These are phyloP conservation scores for Pseudomicrostroma phylloplanum DNA, from an alignment of 1,284 basidiomycete genomes.

Conservation along the genomic window DNA sequence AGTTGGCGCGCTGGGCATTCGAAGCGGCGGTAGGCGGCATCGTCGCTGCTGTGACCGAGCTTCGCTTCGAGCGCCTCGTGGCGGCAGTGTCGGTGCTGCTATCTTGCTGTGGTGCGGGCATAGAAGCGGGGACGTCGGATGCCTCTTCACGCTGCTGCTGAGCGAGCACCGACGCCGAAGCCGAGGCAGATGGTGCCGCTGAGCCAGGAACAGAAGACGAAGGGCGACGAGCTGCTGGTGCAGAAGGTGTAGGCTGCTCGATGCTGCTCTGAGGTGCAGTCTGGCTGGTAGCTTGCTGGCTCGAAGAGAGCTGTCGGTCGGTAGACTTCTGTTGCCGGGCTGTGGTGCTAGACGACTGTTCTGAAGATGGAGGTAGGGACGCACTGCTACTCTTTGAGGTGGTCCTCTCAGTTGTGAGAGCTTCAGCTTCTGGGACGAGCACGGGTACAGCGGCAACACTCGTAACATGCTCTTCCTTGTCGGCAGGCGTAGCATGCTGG, in stretches of 20 bases:
- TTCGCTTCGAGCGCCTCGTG: neutral
- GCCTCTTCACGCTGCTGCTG: too few species aligned
- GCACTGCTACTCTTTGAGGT: neutral
- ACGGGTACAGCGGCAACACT: constrained; percentile 16
- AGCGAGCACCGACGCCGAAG: neutral
- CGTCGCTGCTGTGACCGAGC: neutral
- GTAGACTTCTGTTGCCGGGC: neutral
- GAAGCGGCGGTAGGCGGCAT: neutral
- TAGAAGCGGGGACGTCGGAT: constrained; percentile 19
- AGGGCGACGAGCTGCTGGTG: neutral
- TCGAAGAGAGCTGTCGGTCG: neutral
- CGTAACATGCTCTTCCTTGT: neutral
- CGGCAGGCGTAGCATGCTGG: neutral
- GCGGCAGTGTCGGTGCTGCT: too few species aligned
- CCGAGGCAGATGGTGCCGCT: constrained; percentile 8
- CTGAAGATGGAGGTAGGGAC: neutral
- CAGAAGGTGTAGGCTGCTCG: neutral
- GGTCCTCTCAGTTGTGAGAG: constrained; percentile 7
- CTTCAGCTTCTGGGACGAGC: constrained; percentile 22
- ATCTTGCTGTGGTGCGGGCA: constrained; percentile 8
- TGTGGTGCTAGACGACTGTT: neutral
- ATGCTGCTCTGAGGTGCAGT: neutral
- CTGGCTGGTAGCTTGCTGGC: neutral
- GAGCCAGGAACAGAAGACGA: neutral
- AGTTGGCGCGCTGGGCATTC: neutral